Base-by-base conservation (phyloP, 2,329 filamentous ascomycete species). In the Venturia pyrina region DNA sequence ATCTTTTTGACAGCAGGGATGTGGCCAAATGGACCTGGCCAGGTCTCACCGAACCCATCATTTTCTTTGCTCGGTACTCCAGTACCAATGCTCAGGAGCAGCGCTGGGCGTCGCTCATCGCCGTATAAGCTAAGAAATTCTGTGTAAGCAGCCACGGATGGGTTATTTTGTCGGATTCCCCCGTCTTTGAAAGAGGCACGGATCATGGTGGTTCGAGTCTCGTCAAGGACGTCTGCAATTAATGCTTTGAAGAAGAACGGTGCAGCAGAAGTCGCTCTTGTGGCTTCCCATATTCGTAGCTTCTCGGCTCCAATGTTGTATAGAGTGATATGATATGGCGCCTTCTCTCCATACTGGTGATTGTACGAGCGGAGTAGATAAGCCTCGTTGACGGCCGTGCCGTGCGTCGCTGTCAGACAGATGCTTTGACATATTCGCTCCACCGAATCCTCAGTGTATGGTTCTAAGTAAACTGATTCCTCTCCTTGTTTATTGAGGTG, bases 191-290 rank as follows among this genome's bases (percentile, higher is more conserved):
- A 81, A 10, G 28, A 56, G 21, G 28, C 32, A 28, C 28, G 10
- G 5, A 19, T 56, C 50, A 32, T 56, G 7, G 13, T 32, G 11
- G 75, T 76, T 60, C 70, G 71, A 61, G 73, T 71, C 53, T 74
- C 73, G 28, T 75, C 75, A n/a, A 74, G 73, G 43, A 81, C 71
- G 40, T 80, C 76, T 6, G 78, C 77, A 65, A 77, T 74, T 11
- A 82, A 74, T 74, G 80, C 79, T 59, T 81, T 76, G 72, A 82
- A 82, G 71, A 80, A 82, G 70, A 82, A 81, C 0, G 81, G 81
- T 0, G 81, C 81, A 2, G 82, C 82, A 0, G 78, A 81, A 0
- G 82, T 83, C 1, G 82, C 82, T 8, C 81, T 72, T 0, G 80
- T 81, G 0, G 82, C 81, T 70, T 82, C 72, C 77, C 81, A 84